These are phyloP conservation scores for Trapa bicornis DNA, from an alignment of 345 rosid species.

Conservation along the genomic window DNA sequence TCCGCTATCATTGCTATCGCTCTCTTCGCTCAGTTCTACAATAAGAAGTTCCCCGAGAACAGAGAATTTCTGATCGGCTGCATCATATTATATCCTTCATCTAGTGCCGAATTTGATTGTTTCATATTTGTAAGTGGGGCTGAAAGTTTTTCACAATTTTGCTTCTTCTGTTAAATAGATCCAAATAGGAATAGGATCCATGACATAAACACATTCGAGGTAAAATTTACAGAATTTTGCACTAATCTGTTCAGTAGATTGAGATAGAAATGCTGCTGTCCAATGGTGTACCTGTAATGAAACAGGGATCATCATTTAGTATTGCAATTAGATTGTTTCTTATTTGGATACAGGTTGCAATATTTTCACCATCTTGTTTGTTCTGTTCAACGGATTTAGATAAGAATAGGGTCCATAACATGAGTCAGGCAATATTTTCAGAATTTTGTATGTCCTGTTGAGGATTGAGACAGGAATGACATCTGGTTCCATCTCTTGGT, in stretches of 20 bases:
- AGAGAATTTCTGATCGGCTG: constrained; percentile 70
- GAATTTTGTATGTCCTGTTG: too few species aligned
- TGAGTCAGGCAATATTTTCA: too few species aligned
- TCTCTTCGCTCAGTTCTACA: constrained; percentile 93
- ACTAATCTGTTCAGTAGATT: not conserved
- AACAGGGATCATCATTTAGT: too few species aligned
- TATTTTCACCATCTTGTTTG: too few species aligned
- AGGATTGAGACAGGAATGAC: too few species aligned
- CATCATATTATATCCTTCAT: constrained; percentile 81
- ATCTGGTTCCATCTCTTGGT: too few species aligned
- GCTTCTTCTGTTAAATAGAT: not conserved
- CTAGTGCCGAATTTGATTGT: not conserved
- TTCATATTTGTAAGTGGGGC: not conserved
- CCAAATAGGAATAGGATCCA: not conserved
- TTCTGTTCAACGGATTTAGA: too few species aligned
- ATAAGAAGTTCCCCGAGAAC: constrained; percentile 95
- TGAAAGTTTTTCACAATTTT: not conserved
- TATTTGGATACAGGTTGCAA: too few species aligned
- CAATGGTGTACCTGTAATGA: too few species aligned
- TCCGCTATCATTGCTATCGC: constrained; percentile 58
- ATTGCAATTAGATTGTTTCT: too few species aligned
- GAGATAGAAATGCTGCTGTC: not conserved
- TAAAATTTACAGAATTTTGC: not conserved
- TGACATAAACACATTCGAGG: not conserved
- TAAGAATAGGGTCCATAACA: too few species aligned